Base-by-base conservation (phyloP, 164 flowering plant genomes). In the Magnolia sinica region DNA sequence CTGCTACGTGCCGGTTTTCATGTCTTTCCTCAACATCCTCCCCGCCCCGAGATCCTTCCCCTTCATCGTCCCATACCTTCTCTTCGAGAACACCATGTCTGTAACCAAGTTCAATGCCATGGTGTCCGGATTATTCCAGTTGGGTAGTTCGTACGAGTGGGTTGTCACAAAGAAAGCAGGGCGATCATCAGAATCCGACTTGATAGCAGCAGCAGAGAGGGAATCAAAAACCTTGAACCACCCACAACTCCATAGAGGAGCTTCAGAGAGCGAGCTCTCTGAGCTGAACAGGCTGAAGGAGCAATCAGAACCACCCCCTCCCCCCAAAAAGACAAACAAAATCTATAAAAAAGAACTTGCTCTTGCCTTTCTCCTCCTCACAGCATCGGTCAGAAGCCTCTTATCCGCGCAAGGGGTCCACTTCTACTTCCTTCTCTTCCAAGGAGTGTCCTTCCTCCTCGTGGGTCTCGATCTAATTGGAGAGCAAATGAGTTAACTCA, bases 101-200 rank as follows among this genome's bases (percentile, higher is more conserved):
- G 96, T 93, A 8, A 93, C 98, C 80, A 91, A 93, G 76, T 93
- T 93, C 91, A 91, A 91, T 77, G 97, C 96, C 10, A 91, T 93
- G 97, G 76, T 90, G 64, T 92, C 97, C 3, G 97, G 97, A 2
- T 77, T 92, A 16, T 91, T 93, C 88, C 91, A 91, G 74, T 80
- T 93, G 79, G 96, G 97, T 10, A 91, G 94, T 83, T 87, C 97
- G 0, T 93, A 93, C 63, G 97, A 93, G 78, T 93, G 96, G 97
- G 82, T 90, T 68, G 92, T 93, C 71, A 93, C 97, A 29, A 93
- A 93, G 76, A 93, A 93, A 70, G 84, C 92, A 0, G 97, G 97
- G 19, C 79, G 97, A 71, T 82, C 96, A 37, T 93, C 96, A 8
- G 96, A 93, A 69, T 80, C 91, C 0, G 97, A 92, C 82, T 79